Evolutionary conservation across 441 rosid species (phyloP), one percentile per base, ranked within the genome.

Genomic region (Theobroma grandiflorum): DNA sequence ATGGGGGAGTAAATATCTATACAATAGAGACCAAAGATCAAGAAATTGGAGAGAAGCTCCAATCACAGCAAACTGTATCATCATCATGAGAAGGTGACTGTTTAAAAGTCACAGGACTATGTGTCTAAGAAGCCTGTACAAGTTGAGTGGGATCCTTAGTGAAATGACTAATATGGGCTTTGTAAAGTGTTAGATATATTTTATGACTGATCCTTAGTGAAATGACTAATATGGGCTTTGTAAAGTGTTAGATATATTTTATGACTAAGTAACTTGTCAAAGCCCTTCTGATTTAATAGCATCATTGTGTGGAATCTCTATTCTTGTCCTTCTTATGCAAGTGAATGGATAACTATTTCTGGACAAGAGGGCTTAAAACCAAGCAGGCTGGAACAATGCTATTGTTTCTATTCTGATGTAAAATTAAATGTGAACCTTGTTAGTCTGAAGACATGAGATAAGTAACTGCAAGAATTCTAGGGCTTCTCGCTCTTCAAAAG

Each of bases 121-220:
- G 20, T 38, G n/a, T 66, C 71, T n/a, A 12, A 63, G 33, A 33
- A 62, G 66, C 50, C 43, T 43, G 35, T 43, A 66, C 16, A 40
- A 67, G 33, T 20, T 67, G 53, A 10, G 35, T 40, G 71, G 74
- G 58, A 70, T 70, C 3, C 6, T 50, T 40, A 5, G 49, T 70
- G 74, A 70, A 31, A 15, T 33, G 57, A 49, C 20, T 49, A 20
- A 26, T 70, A 49, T 49, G 55, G 74, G 74, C 42, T 70, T 70
- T 8, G 31, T 40, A 18, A 38, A 37, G 12, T 15, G 45, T 37
- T 64, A 16, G 3, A 18, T 66, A 38, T 66, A 35, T 35, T 20
- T n/a, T 64, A 33, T 35, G 22, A 64, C 4, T 14, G n/a, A n/a
- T n/a, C n/a, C n/a, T n/a, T n/a, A n/a, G n/a, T n/a, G 74, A 70